Evolutionary conservation across 208 protist genomes (phyloP), one percentile per base, ranked within the genome.

Genomic region (Perkinsela sp.): DNA sequence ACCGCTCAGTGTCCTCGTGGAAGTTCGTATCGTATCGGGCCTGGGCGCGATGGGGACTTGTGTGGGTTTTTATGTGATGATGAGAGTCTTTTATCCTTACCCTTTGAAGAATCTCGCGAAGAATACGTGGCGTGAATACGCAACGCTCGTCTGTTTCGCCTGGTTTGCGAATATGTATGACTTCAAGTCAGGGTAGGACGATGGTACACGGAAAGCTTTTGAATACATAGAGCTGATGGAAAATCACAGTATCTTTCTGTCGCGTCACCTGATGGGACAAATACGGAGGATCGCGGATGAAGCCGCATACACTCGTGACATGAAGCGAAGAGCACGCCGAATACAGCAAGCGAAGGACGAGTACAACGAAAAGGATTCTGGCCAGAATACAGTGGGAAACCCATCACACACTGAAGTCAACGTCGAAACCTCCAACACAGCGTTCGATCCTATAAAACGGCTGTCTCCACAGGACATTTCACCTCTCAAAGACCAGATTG

Each of bases 171-270:
- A n/a, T n/a, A n/a, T n/a, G n/a, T n/a, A n/a, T n/a, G n/a, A n/a
- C n/a, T n/a, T n/a, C n/a, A n/a, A n/a, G n/a, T 92, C 86, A 0
- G 86, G 86, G 30, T 83, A 92, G 70, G 86, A 92, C 71, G 86
- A 84, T 71, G 86, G 83, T 1, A 83, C 86, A 0, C 82, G 81
- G n/a, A 77, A 84, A 0, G 86, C 84, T 1, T 70, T 92, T 30
- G 79, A 78, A 66, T 92, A 92, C 67, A 75, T 92, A 29, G 86
- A 92, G 72, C 83, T 84, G 28, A 88, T 92, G 82, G 86, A 92
- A 70, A 76, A 79, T 30, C 74, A 82, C 15, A 70, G 72, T 32
- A 79, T 89, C 30, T 76, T 72, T 1, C 74, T 89, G n/a, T 80
- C 78, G n/a, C 75, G 82, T 0, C 80, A 81, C 15, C 74, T 89